Percentiles rank a stretch among this genome's conserved stretches.
These are phyloP conservation scores for Pseudocercospora eumusae DNA, from an alignment of 2,329 filamentous ascomycete species.

Conservation along the genomic window DNA sequence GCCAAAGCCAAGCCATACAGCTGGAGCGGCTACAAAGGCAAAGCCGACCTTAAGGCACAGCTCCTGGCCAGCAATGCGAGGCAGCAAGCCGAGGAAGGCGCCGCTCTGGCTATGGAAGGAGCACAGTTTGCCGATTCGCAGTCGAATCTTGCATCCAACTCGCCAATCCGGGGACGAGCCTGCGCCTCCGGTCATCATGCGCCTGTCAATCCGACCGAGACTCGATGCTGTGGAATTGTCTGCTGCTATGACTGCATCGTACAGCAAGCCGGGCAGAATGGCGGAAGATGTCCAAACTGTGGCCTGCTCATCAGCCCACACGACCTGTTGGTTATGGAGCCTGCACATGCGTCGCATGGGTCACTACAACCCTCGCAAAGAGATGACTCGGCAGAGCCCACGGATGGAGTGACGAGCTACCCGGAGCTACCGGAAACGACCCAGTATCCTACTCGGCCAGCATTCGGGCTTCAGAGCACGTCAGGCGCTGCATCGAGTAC, in stretches of 20 bases:
- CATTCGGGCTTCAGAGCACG: background rate
- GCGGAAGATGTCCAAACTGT: background rate
- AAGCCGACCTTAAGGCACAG: background rate
- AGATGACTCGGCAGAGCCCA: background rate
- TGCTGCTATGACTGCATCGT: conserved; percentile 2
- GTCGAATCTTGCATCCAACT: background rate
- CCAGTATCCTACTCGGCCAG: background rate
- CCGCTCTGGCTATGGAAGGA: background rate
- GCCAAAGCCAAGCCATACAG: conserved; percentile 1
- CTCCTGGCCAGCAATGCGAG: background rate
- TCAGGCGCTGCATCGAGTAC: background rate
- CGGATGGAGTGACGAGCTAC: background rate
- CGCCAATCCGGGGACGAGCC: too few species aligned
- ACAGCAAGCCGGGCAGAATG: background rate
- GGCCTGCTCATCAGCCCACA: background rate
- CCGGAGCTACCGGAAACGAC: background rate
- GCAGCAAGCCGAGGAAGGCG: background rate
- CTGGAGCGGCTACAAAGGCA: conserved; percentile 14
- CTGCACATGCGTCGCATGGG: background rate
- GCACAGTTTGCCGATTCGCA: background rate
- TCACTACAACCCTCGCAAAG: background rate
- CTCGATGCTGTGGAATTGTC: background rate
- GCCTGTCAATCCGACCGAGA: background rate
- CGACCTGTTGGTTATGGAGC: background rate
- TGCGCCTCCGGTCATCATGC: background rate